Evolutionary conservation across 2,329 filamentous ascomycete genomes (phyloP), one percentile per base, ranked within the genome.

Genomic region (Ceratocystis diversiconidia): DNA sequence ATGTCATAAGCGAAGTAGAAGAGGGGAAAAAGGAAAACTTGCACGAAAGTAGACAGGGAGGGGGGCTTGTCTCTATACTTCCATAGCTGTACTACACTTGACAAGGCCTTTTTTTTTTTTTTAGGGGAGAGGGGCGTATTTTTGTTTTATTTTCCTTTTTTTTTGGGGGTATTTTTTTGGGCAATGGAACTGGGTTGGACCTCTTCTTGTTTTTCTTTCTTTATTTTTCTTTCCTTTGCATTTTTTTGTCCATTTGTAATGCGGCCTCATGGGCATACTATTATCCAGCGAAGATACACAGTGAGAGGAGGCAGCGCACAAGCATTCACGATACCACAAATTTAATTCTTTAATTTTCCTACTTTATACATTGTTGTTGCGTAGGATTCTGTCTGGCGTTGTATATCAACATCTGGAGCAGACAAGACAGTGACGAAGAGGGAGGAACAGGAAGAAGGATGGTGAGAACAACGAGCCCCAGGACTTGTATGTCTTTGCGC

Each of bases 141-240:
- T 59, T 22, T 22, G 7, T 22, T n/a, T 50, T 22, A 59, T 59
- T 36, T 22, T 59, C 22, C 17, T 59, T 59, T 46, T 64, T 52
- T 41, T n/a, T 43, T 55, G 30, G 25, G 48, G 36, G 36, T 41
- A 41, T 41, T 41, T 41, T 52, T 41, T 41, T 52, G 55, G 15
- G 25, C 25, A 62, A 36, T 30, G 36, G 22, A 12, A 41, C 36
- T 41, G 43, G 36, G 28, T 19, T 48, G 22, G 25, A 17, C 17
- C 48, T 28, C 5, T 50, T 62, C 19, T 22, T 62, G 30, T 62
- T 32, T 36, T 48, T 30, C 25, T 43, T 19, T 57, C 44, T 65
- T 62, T 65, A 50, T n/a, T 59, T 46, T 60, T 36, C 19, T 15
- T 61, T 41, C 12, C 15, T 63, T 61, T 59, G 60, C 36, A 48